Percentiles rank a stretch among this genome's conserved stretches.
These are phyloP conservation scores for Isoetes engelmannii DNA, from an alignment of 83 land plant genomes.

Conservation along the genomic window DNA sequence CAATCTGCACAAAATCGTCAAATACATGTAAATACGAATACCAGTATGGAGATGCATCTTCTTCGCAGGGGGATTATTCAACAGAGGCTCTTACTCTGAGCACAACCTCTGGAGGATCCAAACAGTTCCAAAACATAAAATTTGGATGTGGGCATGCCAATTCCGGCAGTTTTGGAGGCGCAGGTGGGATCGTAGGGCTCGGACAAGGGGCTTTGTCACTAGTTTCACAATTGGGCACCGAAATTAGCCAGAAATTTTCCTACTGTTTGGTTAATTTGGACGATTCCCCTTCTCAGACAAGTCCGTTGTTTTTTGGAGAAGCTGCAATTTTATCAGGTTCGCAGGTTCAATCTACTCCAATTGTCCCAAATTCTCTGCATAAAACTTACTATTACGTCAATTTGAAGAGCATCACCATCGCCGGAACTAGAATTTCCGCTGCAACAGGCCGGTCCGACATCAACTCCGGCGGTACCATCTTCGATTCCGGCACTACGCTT, in stretches of 20 bases:
- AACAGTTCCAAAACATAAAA: constrained; percentile 11
- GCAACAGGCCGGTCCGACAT: not conserved
- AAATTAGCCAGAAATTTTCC: constrained; percentile 17
- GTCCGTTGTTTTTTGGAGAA: constrained; percentile 23
- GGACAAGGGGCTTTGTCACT: constrained; percentile 23
- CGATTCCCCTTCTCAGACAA: constrained; percentile 13
- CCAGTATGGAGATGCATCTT: constrained; percentile 15
- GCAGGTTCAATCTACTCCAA: constrained; percentile 15
- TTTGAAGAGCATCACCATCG: constrained; percentile 18
- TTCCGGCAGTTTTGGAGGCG: constrained; percentile 17
- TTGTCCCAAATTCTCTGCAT: not conserved
- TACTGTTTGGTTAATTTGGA: constrained; percentile 22
- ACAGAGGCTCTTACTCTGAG: constrained; percentile 14
- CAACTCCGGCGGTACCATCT: constrained; percentile 19
- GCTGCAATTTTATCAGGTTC: constrained; percentile 16
- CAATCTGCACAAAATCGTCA: not conserved
- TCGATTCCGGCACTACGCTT: constrained; percentile 22
- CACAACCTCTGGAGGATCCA: not conserved
- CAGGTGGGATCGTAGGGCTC: constrained; percentile 19
- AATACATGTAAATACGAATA: constrained; percentile 7
- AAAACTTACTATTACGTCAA: constrained; percentile 15
- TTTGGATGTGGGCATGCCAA: constrained; percentile 19
- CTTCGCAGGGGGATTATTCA: constrained; percentile 16
- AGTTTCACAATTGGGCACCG: constrained; percentile 18
- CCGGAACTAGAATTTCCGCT: not conserved